These are phyloP conservation scores for Xylaria sp. DNA, from an alignment of 495 filamentous ascomycete genomes.

Conservation along the genomic window DNA sequence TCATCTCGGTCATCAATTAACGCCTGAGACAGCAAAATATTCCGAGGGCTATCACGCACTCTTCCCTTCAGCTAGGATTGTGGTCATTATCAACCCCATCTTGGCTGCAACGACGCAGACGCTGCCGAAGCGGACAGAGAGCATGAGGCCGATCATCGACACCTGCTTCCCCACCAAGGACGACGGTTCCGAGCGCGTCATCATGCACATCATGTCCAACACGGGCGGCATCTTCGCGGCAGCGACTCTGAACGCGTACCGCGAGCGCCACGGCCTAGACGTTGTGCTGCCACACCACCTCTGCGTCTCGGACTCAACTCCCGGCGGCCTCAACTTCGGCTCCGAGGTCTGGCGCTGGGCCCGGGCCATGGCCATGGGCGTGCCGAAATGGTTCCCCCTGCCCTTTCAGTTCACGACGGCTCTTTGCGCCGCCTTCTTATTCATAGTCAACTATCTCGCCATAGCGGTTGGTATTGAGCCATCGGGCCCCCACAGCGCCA, in stretches of 20 bases:
- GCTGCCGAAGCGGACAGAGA: conserved; percentile 49
- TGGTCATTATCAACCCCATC: conserved; percentile 58
- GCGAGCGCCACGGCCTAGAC: conserved; percentile 40
- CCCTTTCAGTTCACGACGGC: conserved; percentile 52
- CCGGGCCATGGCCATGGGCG: conserved; percentile 59
- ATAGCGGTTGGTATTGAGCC: conserved; percentile 43
- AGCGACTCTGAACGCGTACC: conserved; percentile 56
- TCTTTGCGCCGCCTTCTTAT: conserved; percentile 50
- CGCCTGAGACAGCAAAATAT: conserved; percentile 49
- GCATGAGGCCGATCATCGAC: conserved; percentile 60
- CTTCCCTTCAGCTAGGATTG: conserved; percentile 52
- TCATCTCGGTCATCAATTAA: neutral
- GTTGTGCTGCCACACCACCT: conserved; percentile 54
- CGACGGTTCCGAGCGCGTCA: conserved; percentile 41
- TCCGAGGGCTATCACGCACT: conserved; percentile 59
- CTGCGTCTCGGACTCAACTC: conserved; percentile 59
- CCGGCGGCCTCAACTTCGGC: conserved; percentile 55
- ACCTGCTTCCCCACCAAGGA: conserved; percentile 47
- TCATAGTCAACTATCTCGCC: conserved; percentile 38
- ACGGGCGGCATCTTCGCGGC: conserved; percentile 59
- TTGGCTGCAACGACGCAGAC: conserved; percentile 51
- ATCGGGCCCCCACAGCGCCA: conserved; percentile 45
- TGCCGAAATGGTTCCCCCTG: conserved; percentile 48
- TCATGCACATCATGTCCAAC: conserved; percentile 61
- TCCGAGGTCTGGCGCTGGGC: conserved; percentile 59